phyloP scores from a whole-genome alignment of 805 yeast species.

The Candida sakaeoensis region DNA sequence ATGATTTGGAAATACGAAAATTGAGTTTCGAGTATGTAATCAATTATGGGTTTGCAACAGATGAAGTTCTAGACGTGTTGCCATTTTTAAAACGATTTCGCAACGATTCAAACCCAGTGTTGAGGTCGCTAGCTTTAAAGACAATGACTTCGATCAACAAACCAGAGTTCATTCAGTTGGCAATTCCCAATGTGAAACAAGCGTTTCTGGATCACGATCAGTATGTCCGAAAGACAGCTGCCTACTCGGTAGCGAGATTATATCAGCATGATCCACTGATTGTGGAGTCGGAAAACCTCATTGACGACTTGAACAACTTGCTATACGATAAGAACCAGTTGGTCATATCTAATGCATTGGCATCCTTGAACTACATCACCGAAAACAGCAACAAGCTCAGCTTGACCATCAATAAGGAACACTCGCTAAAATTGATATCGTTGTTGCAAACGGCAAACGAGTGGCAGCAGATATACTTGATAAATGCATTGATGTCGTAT shows the following conservation, averaged over 20 bases:
- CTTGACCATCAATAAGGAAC: conserved; percentile 48
- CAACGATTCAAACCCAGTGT: conserved; percentile 40
- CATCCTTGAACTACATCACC: conserved; percentile 61
- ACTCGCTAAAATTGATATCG: conserved; percentile 35
- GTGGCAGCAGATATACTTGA: conserved; percentile 71
- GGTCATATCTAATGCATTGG: conserved; percentile 70
- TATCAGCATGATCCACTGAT: conserved; percentile 51
- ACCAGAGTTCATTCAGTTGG: conserved; percentile 46
- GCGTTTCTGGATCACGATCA: conserved; percentile 48
- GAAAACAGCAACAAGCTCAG: conserved; percentile 50
- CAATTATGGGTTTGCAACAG: conserved; percentile 56
- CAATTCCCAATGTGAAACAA: conserved; percentile 36
- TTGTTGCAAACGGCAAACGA: conserved; percentile 42
- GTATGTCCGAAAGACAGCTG: conserved; percentile 65
- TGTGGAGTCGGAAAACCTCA: conserved; percentile 41
- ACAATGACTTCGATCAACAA: conserved; percentile 60
- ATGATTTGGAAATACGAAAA: conserved; percentile 67
- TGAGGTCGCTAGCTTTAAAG: conserved; percentile 60
- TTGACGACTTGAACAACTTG: conserved; percentile 47
- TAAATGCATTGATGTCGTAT: conserved; percentile 62
- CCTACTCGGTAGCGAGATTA: conserved; percentile 63
- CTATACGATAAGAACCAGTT: conserved; percentile 55
- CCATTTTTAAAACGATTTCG: conserved; percentile 54
- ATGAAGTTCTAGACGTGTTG: conserved; percentile 53
- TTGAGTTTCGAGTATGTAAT: conserved; percentile 66